These are phyloP conservation scores for Tagetes patula DNA, from an alignment of 129 eudicot genomes.

Conservation along the genomic window DNA sequence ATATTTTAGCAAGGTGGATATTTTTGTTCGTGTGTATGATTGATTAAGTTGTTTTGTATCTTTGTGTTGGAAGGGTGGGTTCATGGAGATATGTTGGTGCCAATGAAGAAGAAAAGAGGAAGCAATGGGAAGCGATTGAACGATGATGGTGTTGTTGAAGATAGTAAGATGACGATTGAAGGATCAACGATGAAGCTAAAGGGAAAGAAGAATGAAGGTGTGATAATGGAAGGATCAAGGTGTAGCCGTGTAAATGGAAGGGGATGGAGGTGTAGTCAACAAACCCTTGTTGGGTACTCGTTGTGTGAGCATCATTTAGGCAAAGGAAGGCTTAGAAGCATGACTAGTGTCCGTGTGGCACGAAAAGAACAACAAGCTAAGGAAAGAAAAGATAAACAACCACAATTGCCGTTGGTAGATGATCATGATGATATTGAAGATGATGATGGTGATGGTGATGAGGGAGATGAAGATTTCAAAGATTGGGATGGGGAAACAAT, in stretches of 20 bases:
- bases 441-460: conserved; percentile 18
- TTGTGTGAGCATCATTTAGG: conserved; percentile 93
- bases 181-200: conserved; percentile 26
- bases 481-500: conserved; percentile 27
- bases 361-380: conserved; percentile 17
- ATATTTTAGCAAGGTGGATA: too few species aligned
- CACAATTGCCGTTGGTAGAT: not conserved
- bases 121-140: conserved; percentile 28
- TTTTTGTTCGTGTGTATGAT: not conserved
- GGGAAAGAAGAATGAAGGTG: conserved; percentile 44
- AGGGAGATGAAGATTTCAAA: conserved; percentile 29
- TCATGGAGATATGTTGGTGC: conserved; percentile 48
- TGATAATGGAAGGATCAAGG: conserved; percentile 81
- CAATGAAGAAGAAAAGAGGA: conserved; percentile 64
- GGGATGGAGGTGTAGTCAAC: conserved; percentile 93
- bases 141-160: conserved; percentile 24
- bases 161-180: conserved; percentile 16
- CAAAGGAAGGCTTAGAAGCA: conserved; percentile 77
- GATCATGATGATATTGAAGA: conserved; percentile 24
- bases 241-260: conserved; percentile 94
- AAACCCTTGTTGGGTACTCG: conserved; percentile 77
- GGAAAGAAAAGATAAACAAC: conserved; percentile 12
- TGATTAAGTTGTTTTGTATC: conserved; percentile 15
- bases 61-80: conserved; percentile 38
- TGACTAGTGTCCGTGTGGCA: conserved; percentile 36